Base-by-base conservation (phyloP, 2,329 filamentous ascomycete genomes). In the Fusarium luffae region DNA sequence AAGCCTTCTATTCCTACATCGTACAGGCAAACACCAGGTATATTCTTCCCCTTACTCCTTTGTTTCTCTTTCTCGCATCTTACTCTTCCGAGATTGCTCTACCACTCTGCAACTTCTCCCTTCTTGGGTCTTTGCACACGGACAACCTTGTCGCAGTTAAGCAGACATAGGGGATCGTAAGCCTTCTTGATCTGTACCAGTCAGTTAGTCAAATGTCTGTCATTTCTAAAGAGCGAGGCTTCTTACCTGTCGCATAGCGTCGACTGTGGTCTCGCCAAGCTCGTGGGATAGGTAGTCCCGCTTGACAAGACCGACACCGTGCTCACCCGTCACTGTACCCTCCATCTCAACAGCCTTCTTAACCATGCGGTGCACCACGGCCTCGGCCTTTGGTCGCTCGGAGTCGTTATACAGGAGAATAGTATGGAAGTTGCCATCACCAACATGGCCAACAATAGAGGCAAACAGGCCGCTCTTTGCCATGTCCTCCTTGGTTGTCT, bases 261-360 rank as follows among this genome's bases (percentile, higher is more conserved):
- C 92, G 11, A 97, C 92, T 0, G 92, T 93, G 14, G 81, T 84
- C 77, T 89, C 84, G 14, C 93, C 92, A 42, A 96, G 83, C 80
- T 97, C 93, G 75, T 94, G 91, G 12, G 89, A 85, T 44, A 97
- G 84, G 76, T 95, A 95, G 77, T 96, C 93, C 71, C 93, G 85
- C 86, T 97, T 97, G 59, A 95, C 91, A 49, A 97, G 82, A 9
- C 93, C 93, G 55, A 96, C 90, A 43, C 93, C 93, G 78, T 97
- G 93, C 80, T 97, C 93, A 56, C 93, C 93, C 85, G 93, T 94
- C 2, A 94, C 92, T 0, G 93, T 96, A 11, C 93, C 93, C 79
- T 96, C 93, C 82, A 94, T 87, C 81, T 93, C 92, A 50, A 97
- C 89, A 1, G 93, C 93, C 66, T 92, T 85, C 85, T 94, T 94